Percentiles rank a stretch among this genome's conserved stretches.
Conservation (phyloP, 2,329 filamentous ascomycete species). For the Pestalotiopsis sp. region DNA sequence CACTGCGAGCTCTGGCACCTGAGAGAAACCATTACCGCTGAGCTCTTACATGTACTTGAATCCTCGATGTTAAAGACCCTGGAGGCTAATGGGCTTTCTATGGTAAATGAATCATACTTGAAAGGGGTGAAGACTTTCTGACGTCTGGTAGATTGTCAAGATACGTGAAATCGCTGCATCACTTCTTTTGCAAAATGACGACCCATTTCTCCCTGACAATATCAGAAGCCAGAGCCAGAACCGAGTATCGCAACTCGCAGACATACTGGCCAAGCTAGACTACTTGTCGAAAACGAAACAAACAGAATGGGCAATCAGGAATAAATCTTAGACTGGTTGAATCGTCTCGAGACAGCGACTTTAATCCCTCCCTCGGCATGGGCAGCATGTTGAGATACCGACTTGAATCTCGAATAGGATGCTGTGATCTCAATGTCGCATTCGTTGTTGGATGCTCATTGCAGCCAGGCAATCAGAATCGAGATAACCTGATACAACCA, state of each 20-base stretch:
- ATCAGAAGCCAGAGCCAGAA: background rate
- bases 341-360: background rate
- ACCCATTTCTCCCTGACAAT: background rate
- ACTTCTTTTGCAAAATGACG: conserved; percentile 16
- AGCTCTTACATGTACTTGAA: background rate
- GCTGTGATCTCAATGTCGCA: too few species aligned
- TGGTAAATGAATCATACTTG: conserved; percentile 14
- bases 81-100: conserved; percentile 24
- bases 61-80: conserved; percentile 13
- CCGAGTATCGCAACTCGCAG: background rate
- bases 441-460: too few species aligned
- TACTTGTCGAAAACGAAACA: background rate
- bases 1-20: background rate
- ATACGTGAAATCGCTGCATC: conserved; percentile 29
- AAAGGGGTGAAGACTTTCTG: background rate
- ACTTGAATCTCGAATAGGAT: too few species aligned
- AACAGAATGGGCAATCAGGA: background rate
- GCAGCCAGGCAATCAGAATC: too few species aligned
- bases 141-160: conserved; percentile 17
- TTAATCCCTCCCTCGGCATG: background rate
- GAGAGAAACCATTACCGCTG: background rate
- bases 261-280: background rate
- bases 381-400: background rate
- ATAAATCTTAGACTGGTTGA: background rate
- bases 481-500: too few species aligned